Percentiles rank a stretch among this genome's conserved stretches.
These are phyloP conservation scores for Fusarium circinatum DNA, from an alignment of 2,329 filamentous ascomycete genomes.

Conservation along the genomic window DNA sequence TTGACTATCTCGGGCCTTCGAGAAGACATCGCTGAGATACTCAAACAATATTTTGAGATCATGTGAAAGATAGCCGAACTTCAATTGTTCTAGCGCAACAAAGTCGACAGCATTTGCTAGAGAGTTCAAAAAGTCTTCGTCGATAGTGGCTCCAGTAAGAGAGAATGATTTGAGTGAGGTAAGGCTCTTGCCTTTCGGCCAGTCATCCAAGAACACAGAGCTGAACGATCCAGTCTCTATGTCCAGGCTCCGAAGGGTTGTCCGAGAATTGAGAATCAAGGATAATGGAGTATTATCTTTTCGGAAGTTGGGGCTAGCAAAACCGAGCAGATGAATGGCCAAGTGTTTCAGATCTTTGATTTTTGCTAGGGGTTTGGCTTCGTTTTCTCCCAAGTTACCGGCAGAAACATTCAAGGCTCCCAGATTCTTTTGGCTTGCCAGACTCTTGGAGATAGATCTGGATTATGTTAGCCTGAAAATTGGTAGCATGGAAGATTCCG, in stretches of 20 bases:
- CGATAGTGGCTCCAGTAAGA: not conserved
- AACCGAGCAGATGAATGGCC: not conserved
- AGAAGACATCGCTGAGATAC: not conserved
- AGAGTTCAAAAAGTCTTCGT: not conserved
- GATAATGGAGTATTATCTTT: not conserved
- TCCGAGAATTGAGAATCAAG: constrained; percentile 26
- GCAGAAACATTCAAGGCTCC: constrained; percentile 16
- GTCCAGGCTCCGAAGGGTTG: constrained; percentile 18
- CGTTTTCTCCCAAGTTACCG: not conserved
- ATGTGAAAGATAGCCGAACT: not conserved
- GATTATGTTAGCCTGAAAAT: not conserved
- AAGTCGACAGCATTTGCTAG: constrained; percentile 25
- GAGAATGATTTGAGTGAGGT: constrained; percentile 14
- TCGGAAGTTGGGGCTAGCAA: not conserved
- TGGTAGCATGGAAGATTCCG: accelerated
- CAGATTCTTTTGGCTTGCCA: constrained; percentile 19
- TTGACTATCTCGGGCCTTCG: not conserved
- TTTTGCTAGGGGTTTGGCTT: not conserved
- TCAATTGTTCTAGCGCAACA: constrained; percentile 6
- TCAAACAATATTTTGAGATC: not conserved
- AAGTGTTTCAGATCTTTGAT: constrained; percentile 33
- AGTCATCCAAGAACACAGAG: not conserved
- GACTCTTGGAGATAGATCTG: constrained; percentile 19
- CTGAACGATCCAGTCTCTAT: not conserved
- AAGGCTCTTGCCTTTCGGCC: not conserved